phyloP scores from a whole-genome alignment of 805 yeast species.

The Kodamaea kakaduensis region DNA sequence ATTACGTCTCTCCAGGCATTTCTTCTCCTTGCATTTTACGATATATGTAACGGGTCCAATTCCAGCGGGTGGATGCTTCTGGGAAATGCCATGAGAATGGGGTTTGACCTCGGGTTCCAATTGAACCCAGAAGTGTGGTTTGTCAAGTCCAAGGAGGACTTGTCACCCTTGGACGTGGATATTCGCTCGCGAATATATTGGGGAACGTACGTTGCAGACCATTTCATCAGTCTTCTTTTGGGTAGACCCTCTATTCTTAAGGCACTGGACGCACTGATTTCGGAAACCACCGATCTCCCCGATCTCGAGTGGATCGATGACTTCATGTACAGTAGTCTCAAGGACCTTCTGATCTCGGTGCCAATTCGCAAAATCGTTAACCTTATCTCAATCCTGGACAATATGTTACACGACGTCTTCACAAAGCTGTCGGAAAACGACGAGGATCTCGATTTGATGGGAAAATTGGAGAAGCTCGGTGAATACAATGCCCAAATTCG shows the following conservation, averaged over 20 bases:
- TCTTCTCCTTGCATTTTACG: constrained; percentile 56
- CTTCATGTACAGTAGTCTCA: constrained; percentile 36
- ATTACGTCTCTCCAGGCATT: constrained; percentile 58
- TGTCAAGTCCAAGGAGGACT: constrained; percentile 33
- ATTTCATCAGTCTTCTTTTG: constrained; percentile 52
- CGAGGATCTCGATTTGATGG: constrained; percentile 41
- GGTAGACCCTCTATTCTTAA: constrained; percentile 58
- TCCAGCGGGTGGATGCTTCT: constrained; percentile 61
- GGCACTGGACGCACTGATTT: constrained; percentile 55
- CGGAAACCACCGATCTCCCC: constrained; percentile 56
- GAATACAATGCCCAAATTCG: constrained; percentile 49
- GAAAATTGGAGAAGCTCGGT: constrained; percentile 34
- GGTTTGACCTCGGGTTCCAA: constrained; percentile 62
- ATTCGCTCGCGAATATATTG: constrained; percentile 60
- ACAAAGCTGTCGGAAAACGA: constrained; percentile 31
- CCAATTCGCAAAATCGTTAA: constrained; percentile 42
- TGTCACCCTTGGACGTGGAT: constrained; percentile 49
- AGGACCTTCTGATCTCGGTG: constrained; percentile 27
- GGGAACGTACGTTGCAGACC: constrained; percentile 66
- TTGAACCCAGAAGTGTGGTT: constrained; percentile 60
- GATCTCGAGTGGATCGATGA: constrained; percentile 63
- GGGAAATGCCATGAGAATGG: constrained; percentile 62
- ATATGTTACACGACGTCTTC: constrained; percentile 43
- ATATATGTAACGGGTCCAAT: constrained; percentile 55
- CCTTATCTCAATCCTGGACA: constrained; percentile 42